Base-by-base conservation (phyloP, 768 basidiomycete genomes). In the Termitomyces sp. region DNA sequence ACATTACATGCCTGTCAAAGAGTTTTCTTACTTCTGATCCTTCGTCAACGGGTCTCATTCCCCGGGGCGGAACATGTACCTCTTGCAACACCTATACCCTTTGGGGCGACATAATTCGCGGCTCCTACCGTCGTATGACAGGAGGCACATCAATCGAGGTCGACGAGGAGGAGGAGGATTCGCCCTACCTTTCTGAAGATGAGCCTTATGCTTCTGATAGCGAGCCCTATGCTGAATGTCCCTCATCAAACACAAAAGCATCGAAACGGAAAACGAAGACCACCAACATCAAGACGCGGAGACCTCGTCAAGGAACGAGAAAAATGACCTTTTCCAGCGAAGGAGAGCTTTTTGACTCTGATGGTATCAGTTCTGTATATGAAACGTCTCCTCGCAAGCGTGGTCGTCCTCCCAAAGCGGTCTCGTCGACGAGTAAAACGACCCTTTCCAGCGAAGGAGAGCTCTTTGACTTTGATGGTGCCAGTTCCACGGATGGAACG, bases 41-140 rank as follows among this genome's bases (percentile, higher is more conserved):
- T 20, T 56, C 62, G 28, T 58, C 61, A 22, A 59, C 66, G 7
- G 63, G 64, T 15, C 65, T 88, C 50, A 69, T 88, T 42, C 87
- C 88, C 5, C 77, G 88, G 41, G 87, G 87, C 7, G 88, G 87
- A 6, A 62, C 69, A 24, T 90, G 88, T 64, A 68, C 62, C 13
- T 70, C 73, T 2, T 90, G 88, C 60, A 59, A 66, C 4, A 66
- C 71, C 0, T 88, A 86, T 62, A 76, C 75, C 4, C 74, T 89
- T 0, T 90, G 87, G 87, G 87, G 88, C 5, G 87, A 90, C 62
- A 67, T 90, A 22, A 70, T 88, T 29, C 77, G 81, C 15, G 86
- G 84, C 2, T 82, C 79, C 62, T 86, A 82, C 65, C 76, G 86
- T 18, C 77, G 86, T 28, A 69, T 67, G 24, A 61, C 70, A 18